Percentiles rank a stretch among this genome's conserved stretches.
These are phyloP conservation scores for Penicillium waksmanii DNA, from an alignment of 495 filamentous ascomycete genomes.

Conservation along the genomic window DNA sequence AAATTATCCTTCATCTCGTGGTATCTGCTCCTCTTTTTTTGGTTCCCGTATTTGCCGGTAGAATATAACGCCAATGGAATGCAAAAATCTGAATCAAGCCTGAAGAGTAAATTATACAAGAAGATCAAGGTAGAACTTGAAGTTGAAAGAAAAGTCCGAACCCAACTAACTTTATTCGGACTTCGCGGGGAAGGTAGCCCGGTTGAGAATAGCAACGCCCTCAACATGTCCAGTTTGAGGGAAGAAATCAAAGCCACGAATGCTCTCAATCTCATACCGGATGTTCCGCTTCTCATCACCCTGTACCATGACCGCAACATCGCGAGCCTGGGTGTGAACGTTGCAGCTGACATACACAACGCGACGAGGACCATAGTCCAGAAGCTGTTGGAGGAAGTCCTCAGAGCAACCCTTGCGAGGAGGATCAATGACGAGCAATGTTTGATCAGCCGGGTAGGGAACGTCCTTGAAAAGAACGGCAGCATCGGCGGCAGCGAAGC, in stretches of 20 bases:
- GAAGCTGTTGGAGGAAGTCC: conserved; percentile 77
- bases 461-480: conserved; percentile 75
- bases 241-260: conserved; percentile 96
- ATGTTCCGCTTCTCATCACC: conserved; percentile 56
- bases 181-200: conserved; percentile 27
- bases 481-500: conserved; percentile 86
- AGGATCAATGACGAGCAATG: conserved; percentile 89
- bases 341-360: conserved; percentile 97
- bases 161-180: conserved; percentile 4
- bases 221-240: conserved; percentile 98
- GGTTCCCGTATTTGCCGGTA: not conserved
- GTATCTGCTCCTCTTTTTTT: not conserved
- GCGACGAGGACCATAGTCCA: conserved; percentile 72
- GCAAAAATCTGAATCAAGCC: not conserved
- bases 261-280: conserved; percentile 85
- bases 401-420: conserved; percentile 93
- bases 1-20: conserved; percentile 5
- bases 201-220: conserved; percentile 79
- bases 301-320: conserved; percentile 81
- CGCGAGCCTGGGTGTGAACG: conserved; percentile 94
- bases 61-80: not conserved
- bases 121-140: not conserved
- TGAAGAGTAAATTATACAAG: not conserved
- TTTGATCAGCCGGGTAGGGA: conserved; percentile 73
- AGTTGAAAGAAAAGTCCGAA: conserved; percentile 4